phyloP scores from a whole-genome alignment of 306 rosid genomes.

The Lathyrus sativus region DNA sequence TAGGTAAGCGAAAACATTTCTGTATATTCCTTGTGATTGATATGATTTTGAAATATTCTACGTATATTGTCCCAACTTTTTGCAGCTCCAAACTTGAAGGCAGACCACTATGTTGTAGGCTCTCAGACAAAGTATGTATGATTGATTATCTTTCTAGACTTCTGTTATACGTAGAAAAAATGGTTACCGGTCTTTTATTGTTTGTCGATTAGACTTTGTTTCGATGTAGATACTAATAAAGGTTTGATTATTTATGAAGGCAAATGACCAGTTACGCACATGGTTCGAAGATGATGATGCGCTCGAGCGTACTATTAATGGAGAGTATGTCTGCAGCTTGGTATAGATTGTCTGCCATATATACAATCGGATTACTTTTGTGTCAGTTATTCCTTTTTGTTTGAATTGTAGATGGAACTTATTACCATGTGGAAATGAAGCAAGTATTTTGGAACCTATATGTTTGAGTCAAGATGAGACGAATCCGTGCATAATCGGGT shows the following conservation, averaged over 20 bases:
- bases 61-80: neutral
- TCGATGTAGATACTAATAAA: slow-evolving; percentile 37
- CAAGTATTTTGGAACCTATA: slow-evolving; percentile 53
- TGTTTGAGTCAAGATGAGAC: slow-evolving; percentile 62
- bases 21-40: neutral
- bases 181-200: neutral
- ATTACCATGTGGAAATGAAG: slow-evolving; percentile 64
- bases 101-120: slow-evolving; percentile 78
- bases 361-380: slow-evolving; percentile 7
- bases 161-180: neutral
- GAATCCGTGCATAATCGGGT: slow-evolving; percentile 70
- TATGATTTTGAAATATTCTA: neutral
- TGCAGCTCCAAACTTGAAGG: slow-evolving; percentile 95
- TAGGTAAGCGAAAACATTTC: slow-evolving; percentile 49
- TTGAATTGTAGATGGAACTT: slow-evolving; percentile 68
- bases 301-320: slow-evolving; percentile 80
- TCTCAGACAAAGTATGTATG: slow-evolving; percentile 86
- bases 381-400: slow-evolving; percentile 2
- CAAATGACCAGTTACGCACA: slow-evolving; percentile 61
- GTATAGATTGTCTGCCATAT: too few relatives aligned
- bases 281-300: slow-evolving; percentile 96
- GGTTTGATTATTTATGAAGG: slow-evolving; percentile 55
- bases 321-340: slow-evolving; percentile 65
- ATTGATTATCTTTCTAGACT: neutral
- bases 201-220: slow-evolving; percentile 28